phyloP scores from a whole-genome alignment of 192 early-diverging fungal genomes.

The Jimgerdemannia lactiflua region DNA sequence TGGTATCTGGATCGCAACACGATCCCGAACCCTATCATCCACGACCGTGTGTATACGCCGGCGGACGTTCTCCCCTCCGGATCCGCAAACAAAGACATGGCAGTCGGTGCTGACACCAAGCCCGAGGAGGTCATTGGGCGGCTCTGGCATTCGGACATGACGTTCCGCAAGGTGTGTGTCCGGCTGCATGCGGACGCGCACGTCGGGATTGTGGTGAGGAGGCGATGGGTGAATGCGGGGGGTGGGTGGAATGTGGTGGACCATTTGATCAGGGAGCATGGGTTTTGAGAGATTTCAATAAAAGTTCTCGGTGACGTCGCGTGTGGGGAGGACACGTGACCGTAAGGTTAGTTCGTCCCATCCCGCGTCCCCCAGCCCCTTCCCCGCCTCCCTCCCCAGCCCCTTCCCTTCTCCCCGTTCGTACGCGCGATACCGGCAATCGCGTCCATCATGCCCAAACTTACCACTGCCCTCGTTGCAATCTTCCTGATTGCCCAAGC shows the following conservation, averaged over 20 bases:
- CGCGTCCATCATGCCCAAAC: too few relatives aligned
- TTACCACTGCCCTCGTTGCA: too few relatives aligned
- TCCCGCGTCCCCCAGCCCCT: too few relatives aligned
- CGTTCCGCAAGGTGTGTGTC: conserved; percentile 44
- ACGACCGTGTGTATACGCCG: conserved; percentile 5
- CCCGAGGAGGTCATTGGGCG: conserved; percentile 26
- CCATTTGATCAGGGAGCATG: conserved; percentile 31
- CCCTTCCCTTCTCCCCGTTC: too few relatives aligned
- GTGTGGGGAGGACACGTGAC: too few relatives aligned
- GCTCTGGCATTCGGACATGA: conserved; percentile 35
- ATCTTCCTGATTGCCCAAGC: too few relatives aligned
- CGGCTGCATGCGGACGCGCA: conserved; percentile 40
- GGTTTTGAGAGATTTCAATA: conserved; percentile 13
- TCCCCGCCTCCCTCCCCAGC: too few relatives aligned
- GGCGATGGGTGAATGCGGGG: conserved; percentile 36
- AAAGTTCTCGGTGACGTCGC: too few relatives aligned
- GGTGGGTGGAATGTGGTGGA: conserved; percentile 38
- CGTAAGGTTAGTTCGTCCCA: too few relatives aligned
- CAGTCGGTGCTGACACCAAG: not conserved
- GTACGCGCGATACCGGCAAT: too few relatives aligned
- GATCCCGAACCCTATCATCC: conserved; percentile 1
- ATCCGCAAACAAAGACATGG: not conserved
- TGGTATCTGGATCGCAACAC: not conserved
- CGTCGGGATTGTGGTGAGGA: conserved; percentile 38
- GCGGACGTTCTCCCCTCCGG: not conserved